Percentiles rank a stretch among this genome's conserved stretches.
Evolutionary conservation across 257 asterid genomes (phyloP).

Genomic region (Cinchona pubescens): DNA sequence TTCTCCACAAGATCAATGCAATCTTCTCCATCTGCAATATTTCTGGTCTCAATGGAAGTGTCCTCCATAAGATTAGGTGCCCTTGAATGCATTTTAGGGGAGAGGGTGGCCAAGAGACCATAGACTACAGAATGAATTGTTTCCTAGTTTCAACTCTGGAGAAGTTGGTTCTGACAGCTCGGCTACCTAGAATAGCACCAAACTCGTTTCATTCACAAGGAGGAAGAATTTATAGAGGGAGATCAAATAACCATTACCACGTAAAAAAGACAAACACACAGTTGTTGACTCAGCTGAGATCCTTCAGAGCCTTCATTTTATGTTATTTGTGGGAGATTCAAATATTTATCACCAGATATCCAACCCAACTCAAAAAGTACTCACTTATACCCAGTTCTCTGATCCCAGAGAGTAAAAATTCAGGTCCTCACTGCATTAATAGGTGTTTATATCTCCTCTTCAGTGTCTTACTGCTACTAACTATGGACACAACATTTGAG

Average conservation of each 20-base stretch:
- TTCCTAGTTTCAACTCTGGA: constrained; percentile 62
- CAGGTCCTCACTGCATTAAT: not conserved
- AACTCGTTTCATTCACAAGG: constrained; percentile 9
- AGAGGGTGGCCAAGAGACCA: constrained; percentile 94
- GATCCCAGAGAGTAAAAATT: not conserved
- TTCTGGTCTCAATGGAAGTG: constrained; percentile 41
- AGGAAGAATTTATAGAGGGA: not conserved
- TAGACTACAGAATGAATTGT: constrained; percentile 81
- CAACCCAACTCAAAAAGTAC: not conserved
- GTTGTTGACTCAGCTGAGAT: not conserved
- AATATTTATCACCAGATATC: not conserved
- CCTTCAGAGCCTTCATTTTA: not conserved
- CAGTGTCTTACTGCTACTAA: not conserved
- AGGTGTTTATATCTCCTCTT: not conserved
- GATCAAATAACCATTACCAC: not conserved
- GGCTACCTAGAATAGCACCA: constrained; percentile 52
- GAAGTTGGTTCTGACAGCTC: constrained; percentile 93
- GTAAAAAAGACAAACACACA: not conserved
- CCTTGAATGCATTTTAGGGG: constrained; percentile 92
- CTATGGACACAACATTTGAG: not conserved
- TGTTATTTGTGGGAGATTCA: not conserved
- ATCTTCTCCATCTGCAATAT: constrained; percentile 53
- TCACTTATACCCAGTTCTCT: not conserved
- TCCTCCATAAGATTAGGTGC: constrained; percentile 54
- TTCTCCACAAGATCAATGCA: constrained; percentile 75